Base-by-base conservation (phyloP, 192 early-diverging fungal genomes). In the Chytriomyces sp. region DNA sequence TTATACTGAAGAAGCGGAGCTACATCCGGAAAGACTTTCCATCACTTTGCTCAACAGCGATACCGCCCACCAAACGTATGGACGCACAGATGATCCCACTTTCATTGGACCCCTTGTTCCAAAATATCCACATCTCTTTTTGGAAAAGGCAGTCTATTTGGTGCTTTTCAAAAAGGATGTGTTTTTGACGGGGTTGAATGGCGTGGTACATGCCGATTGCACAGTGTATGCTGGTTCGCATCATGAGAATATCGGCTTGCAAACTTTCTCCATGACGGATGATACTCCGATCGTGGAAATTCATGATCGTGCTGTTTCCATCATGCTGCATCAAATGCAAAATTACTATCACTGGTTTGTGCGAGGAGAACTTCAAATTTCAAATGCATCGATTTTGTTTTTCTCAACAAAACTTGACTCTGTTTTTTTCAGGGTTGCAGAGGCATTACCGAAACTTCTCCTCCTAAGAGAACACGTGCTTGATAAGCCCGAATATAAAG, bases 261-360 rank as follows among this genome's bases (percentile, higher is more conserved):
- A 65, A 66, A 45, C 73, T 10, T 75, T 75, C 47, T 5, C 67
- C 4, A 44, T 18, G 53, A 57, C 10, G 46, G 8, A 18, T 64
- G 46, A 45, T 4, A 20, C 73, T 5, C 45, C 16, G 18, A 66
- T 75, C 18, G 26, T 75, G 6, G 16, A n/a, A 46, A 49, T 75
- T 26, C 16, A 23, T 18, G 18, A 66, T 45, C 61, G 16, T 7
- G 47, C 46, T 20, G 73, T 46, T 7, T 16, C 28, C 28, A 62
- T 75, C 53, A 75, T 75, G 46, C 62, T 35, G 24, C 73, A 75
- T 35, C 73, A 75, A 64, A 65, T 62, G 10, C 73, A 57, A 47
- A 75, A 75, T 45, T 75, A 75, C 63, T 75, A 75, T 24, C 73
- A 75, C 35, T 75, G 73, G 73, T 35, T 1, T 0, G 35, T 35